Base-by-base conservation (phyloP, 768 basidiomycete genomes). In the Mycena kentingensis region DNA sequence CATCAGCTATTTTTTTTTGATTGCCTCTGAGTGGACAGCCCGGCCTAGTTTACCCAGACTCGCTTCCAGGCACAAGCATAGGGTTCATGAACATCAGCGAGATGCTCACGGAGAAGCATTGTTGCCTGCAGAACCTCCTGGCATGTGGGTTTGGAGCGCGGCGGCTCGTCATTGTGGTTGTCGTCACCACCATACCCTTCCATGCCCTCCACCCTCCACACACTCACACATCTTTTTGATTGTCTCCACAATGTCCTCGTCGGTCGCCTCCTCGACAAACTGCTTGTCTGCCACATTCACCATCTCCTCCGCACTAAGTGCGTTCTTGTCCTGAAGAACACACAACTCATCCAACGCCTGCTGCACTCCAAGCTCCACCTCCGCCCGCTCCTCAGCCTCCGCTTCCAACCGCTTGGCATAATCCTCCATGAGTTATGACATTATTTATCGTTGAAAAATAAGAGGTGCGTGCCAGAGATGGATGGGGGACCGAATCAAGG, bases 211-310 rank as follows among this genome's bases (percentile, higher is more conserved):
- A n/a, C 38, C 24, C 24, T 36, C 11, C 24, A 12, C 4, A 13
- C 34, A 19, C n/a, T 29, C 25, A 12, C 18, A 19, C 27, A 7
- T 48, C 35, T 35, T 31, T 2, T 15, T 36, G 18, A 48, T 36
- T 2, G 46, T 25, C 26, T 47, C 46, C 24, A 6, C 22, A 35
- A 47, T 47, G 10, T 47, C 46, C 16, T 47, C 46, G 5, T 47
- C 46, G 3, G 44, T 46, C 12, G 44, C 44, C 21, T 32, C 44
- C 18, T 46, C 44, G 3, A 18, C 22, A 10, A 47, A 31, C 19
- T 35, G 18, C 15, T 47, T 34, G 24, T 47, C 46, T 12, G 32
- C 31, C 5, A 47, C 21, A 28, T 47, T 34, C 10, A 47, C 46
- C 34, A 47, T 31, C 15, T 2, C 29, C 12, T 21, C 12, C 13